Conservation (phyloP, 805 yeast genomes). For the Spathaspora boniae region DNA sequence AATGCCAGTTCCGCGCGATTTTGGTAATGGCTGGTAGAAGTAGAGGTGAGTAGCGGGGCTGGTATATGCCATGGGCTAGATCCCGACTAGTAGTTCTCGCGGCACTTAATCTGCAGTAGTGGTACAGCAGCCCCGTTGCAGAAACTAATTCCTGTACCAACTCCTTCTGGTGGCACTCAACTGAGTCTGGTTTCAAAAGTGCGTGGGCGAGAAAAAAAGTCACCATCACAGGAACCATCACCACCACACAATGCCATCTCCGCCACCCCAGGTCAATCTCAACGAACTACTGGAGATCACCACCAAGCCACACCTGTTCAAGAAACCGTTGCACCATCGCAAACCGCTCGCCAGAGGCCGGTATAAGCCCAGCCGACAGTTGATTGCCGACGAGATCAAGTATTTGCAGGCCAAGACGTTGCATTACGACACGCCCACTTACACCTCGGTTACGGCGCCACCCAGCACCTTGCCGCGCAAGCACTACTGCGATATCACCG, state of each 20-base stretch:
- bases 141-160: too few species aligned
- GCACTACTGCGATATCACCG: conserved; percentile 92
- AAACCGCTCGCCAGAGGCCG: conserved; percentile 52
- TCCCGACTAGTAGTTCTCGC: too few species aligned
- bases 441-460: conserved; percentile 72
- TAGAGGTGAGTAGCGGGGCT: too few species aligned
- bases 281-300: conserved; percentile 19
- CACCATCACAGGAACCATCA: conserved; percentile 1
- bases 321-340: conserved; percentile 44
- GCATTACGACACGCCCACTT: conserved; percentile 57
- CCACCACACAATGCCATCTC: conserved; percentile 1
- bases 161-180: background rate
- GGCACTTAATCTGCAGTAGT: too few species aligned
- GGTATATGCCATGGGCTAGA: too few species aligned
- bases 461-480: conserved; percentile 80
- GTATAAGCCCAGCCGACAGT: conserved; percentile 70
- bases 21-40: too few species aligned
- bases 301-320: conserved; percentile 52
- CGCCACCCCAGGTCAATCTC: conserved; percentile 6
- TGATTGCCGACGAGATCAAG: conserved; percentile 74
- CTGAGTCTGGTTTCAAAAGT: background rate
- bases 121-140: too few species aligned
- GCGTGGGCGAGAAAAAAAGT: background rate
- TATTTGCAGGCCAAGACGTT: conserved; percentile 45
- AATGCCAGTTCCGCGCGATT: too few species aligned